These are phyloP conservation scores for Melaleuca quinquenervia DNA, from an alignment of 345 rosid genomes.

Conservation along the genomic window DNA sequence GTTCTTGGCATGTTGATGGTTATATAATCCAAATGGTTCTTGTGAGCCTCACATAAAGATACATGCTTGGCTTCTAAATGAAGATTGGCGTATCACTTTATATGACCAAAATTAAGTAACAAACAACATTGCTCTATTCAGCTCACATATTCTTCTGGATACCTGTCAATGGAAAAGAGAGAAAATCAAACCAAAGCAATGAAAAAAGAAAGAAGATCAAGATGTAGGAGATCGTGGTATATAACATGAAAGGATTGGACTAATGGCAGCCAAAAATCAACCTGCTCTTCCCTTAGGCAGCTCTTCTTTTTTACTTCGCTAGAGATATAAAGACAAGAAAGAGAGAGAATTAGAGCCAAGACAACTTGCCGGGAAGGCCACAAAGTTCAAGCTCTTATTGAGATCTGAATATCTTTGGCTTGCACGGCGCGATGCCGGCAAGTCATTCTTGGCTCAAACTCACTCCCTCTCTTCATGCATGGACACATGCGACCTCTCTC, in stretches of 20 bases:
- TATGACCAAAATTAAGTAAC: not conserved
- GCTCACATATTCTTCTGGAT: not conserved
- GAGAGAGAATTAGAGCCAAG: constrained; percentile 4
- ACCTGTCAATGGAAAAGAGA: not conserved
- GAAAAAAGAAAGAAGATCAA: not conserved
- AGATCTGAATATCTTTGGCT: not conserved
- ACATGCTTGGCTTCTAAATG: not conserved
- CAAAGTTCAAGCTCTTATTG: not conserved
- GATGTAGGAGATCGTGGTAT: not conserved
- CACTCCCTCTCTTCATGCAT: constrained; percentile 3
- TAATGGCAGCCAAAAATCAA: not conserved
- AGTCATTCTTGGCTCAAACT: constrained; percentile 14
- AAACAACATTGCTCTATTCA: not conserved
- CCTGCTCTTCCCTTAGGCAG: not conserved
- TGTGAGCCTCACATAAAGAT: not conserved
- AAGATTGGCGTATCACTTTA: not conserved
- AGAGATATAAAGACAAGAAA: not conserved
- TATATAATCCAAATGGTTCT: not conserved
- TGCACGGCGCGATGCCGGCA: not conserved
- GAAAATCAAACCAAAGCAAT: not conserved
- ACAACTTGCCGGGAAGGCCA: not conserved
- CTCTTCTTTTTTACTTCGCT: not conserved
- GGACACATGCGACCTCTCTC: not conserved
- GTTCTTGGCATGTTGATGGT: not conserved
- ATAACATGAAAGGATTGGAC: not conserved